A percentile compares a stretch with the other conserved stretches of the same genome.
Conservation (phyloP, 768 basidiomycete genomes). For the Serendipita sp. region DNA sequence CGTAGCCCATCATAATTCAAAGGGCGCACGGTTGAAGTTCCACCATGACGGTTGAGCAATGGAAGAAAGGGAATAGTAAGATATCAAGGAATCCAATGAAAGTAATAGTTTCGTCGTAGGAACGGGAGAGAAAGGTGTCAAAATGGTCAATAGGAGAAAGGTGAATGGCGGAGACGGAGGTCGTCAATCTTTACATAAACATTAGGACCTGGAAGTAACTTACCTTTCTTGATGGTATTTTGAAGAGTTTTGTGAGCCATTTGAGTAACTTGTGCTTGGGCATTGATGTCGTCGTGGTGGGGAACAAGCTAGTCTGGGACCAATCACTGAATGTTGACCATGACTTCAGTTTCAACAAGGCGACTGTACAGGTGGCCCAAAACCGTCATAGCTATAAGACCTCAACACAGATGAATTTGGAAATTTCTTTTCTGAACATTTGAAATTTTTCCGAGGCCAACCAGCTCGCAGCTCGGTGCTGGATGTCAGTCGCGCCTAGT, state of each 20-base stretch:
- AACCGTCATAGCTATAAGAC: too few relatives aligned
- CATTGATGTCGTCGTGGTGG: background rate
- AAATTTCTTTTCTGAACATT: too few relatives aligned
- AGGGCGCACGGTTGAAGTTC: too few relatives aligned
- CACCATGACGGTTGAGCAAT: too few relatives aligned
- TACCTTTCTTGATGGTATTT: background rate
- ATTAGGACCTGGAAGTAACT: background rate
- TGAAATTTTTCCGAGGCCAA: too few relatives aligned
- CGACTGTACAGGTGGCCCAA: too few relatives aligned
- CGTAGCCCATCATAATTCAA: background rate
- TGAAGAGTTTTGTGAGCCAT: constrained; percentile 1
- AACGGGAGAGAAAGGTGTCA: background rate
- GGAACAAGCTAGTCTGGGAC: too few relatives aligned
- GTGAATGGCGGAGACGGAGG: background rate
- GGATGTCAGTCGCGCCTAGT: too few relatives aligned
- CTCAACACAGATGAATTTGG: too few relatives aligned
- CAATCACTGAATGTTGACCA: too few relatives aligned
- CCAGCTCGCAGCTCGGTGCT: too few relatives aligned
- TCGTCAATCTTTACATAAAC: background rate
- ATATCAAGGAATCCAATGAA: background rate
- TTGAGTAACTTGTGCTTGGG: background rate
- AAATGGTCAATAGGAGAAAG: background rate
- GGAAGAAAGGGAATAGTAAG: background rate
- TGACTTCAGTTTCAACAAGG: too few relatives aligned
- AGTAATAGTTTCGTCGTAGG: background rate